Evolutionary conservation across 1,284 basidiomycete genomes (phyloP).

Genomic region (Leccinum fuscescens): DNA sequence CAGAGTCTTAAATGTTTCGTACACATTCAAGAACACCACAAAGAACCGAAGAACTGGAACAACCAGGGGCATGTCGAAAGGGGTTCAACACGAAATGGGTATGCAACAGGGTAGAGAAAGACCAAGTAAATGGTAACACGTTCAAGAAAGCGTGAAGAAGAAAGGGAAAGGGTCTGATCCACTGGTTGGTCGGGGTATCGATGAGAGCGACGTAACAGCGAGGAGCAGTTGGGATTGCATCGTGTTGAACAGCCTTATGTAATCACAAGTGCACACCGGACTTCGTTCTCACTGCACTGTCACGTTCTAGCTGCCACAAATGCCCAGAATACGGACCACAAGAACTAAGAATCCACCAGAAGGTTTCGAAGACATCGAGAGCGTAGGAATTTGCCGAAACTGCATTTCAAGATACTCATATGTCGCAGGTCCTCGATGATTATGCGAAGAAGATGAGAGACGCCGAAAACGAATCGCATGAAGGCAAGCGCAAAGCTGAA

Average conservation of each 20-base stretch:
- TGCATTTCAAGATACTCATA: conserved; percentile 7
- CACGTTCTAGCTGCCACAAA: conserved; percentile 35
- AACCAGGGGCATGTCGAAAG: conserved; percentile 58
- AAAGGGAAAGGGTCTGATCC: conserved; percentile 9
- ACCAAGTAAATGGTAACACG: not conserved
- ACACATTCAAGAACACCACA: conserved; percentile 75
- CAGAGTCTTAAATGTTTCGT: conserved; percentile 78
- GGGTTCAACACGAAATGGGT: conserved; percentile 9
- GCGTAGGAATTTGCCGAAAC: conserved; percentile 41
- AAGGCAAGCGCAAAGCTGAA: conserved; percentile 96
- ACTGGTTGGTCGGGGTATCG: conserved; percentile 15
- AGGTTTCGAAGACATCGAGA: conserved; percentile 95
- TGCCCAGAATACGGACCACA: conserved; percentile 95
- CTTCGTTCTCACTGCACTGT: conserved; percentile 1
- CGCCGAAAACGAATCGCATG: conserved; percentile 96
- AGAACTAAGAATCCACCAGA: conserved; percentile 96
- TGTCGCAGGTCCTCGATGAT: conserved; percentile 79
- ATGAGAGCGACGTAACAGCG: conserved; percentile 11
- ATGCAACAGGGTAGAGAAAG: conserved; percentile 7
- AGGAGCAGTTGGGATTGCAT: conserved; percentile 1
- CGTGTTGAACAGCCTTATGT: conserved; percentile 23
- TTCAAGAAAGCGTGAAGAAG: conserved; percentile 2
- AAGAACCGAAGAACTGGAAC: conserved; percentile 64
- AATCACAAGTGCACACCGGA: conserved; percentile 10
- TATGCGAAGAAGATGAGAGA: conserved; percentile 97